Evolutionary conservation across 208 protist species (phyloP).

Genomic region (Phytomonas serpens): DNA sequence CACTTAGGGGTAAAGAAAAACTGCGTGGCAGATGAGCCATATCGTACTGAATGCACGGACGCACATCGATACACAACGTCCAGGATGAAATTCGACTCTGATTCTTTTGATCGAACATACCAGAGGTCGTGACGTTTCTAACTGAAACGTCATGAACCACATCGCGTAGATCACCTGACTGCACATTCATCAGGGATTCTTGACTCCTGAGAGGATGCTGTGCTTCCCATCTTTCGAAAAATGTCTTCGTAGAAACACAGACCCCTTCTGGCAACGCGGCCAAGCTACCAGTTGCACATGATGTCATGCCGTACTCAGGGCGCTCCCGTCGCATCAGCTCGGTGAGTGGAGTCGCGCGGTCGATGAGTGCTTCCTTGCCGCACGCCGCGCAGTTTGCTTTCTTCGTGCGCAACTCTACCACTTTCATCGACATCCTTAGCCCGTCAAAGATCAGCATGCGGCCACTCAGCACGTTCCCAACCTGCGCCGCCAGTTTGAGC

Average conservation of each 20-base stretch:
- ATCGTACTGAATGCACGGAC: conserved; percentile 55
- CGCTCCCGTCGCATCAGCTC: conserved; percentile 16
- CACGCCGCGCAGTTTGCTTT: conserved; percentile 64
- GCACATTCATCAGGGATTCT: conserved; percentile 6
- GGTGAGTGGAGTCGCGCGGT: conserved; percentile 10
- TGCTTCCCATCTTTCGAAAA: neutral
- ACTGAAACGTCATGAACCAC: conserved; percentile 2
- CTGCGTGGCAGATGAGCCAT: conserved; percentile 68
- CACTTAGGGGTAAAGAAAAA: conserved; percentile 43
- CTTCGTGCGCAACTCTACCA: conserved; percentile 58
- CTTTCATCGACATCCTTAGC: conserved; percentile 42
- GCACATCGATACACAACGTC: conserved; percentile 58
- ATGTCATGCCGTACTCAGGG: conserved; percentile 43
- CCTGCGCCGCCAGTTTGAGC: conserved; percentile 76
- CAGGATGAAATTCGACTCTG: neutral
- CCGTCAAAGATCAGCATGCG: conserved; percentile 88
- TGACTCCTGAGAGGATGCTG: neutral
- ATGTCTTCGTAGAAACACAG: neutral
- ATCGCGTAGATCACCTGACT: neutral
- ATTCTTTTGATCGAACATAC: neutral
- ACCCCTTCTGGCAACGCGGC: neutral
- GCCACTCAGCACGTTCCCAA: conserved; percentile 54
- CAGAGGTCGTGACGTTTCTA: neutral
- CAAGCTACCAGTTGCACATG: neutral
- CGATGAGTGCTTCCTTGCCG: conserved; percentile 14